Conservation (phyloP, 2,329 filamentous ascomycete species). For the Alternaria alternata region DNA sequence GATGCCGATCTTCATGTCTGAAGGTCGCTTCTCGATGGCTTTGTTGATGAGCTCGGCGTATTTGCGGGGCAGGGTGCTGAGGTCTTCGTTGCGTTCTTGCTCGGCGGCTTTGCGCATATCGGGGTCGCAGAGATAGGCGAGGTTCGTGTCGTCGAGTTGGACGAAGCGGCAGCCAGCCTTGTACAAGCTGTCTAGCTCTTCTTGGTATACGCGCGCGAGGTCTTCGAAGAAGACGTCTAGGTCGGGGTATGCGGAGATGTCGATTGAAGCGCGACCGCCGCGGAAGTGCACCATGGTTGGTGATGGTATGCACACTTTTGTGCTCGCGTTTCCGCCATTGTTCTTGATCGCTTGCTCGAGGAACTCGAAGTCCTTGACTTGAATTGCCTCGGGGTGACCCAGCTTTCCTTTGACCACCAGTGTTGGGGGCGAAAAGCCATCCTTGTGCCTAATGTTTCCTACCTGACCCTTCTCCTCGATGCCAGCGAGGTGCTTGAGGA, state of each 20-base stretch:
- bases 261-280: slow-evolving; percentile 62
- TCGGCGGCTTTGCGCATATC: slow-evolving; percentile 64
- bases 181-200: slow-evolving; percentile 63
- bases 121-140: slow-evolving; percentile 67
- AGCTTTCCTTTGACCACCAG: slow-evolving; percentile 64
- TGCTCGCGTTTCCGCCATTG: slow-evolving; percentile 50
- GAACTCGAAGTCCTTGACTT: slow-evolving; percentile 65
- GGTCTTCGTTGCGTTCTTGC: slow-evolving; percentile 59
- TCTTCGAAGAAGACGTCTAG: slow-evolving; percentile 66
- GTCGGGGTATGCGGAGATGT: slow-evolving; percentile 61
- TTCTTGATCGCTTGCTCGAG: slow-evolving; percentile 59
- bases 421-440: slow-evolving; percentile 62
- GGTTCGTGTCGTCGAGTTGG: slow-evolving; percentile 67
- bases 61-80: slow-evolving; percentile 58
- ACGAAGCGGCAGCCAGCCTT: slow-evolving; percentile 64
- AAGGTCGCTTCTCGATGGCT: slow-evolving; percentile 61
- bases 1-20: slow-evolving; percentile 65
- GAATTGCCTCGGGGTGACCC: slow-evolving; percentile 62
- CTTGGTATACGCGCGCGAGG: slow-evolving; percentile 63
- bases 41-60: slow-evolving; percentile 65
- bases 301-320: slow-evolving; percentile 66
- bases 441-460: slow-evolving; percentile 50
- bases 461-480: slow-evolving; percentile 62
- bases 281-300: slow-evolving; percentile 70
- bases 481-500: slow-evolving; percentile 63